phyloP scores from a whole-genome alignment of 108 stramenopile genomes.

The Licmophora abbreviata region DNA sequence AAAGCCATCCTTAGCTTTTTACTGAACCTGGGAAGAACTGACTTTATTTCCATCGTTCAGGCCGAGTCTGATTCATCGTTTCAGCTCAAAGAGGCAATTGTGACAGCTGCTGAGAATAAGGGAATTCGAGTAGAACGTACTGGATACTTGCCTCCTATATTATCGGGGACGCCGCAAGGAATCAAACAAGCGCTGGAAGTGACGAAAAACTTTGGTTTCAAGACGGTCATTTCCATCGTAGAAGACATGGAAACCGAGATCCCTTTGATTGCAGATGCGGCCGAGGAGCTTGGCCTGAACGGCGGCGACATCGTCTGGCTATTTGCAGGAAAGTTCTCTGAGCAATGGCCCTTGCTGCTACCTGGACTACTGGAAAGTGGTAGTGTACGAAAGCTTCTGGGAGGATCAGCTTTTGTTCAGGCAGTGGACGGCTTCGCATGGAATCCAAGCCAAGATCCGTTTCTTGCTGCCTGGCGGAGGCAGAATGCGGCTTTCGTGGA shows the following conservation, averaged over 20 bases:
- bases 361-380: neutral
- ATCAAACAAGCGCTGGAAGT: neutral
- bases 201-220: conserved; percentile 1
- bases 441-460: neutral
- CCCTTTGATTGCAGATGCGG: conserved; percentile 7
- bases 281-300: conserved; percentile 7
- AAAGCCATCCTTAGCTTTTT: neutral
- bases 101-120: neutral
- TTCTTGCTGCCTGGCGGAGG: conserved; percentile 5
- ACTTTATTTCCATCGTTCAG: neutral
- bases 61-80: neutral
- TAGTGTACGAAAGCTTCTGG: neutral
- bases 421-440: neutral
- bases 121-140: neutral
- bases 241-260: conserved; percentile 2
- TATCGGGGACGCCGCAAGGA: neutral
- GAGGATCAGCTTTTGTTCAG: neutral
- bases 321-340: neutral
- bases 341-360: neutral
- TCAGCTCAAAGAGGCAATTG: neutral
- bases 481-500: neutral
- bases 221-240: conserved; percentile 4
- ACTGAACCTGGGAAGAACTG: neutral
- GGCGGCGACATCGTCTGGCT: conserved; percentile 6
- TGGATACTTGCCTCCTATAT: neutral